Conservation (phyloP, 768 basidiomycete species). For the Leucocoprinus birnbaumii region DNA sequence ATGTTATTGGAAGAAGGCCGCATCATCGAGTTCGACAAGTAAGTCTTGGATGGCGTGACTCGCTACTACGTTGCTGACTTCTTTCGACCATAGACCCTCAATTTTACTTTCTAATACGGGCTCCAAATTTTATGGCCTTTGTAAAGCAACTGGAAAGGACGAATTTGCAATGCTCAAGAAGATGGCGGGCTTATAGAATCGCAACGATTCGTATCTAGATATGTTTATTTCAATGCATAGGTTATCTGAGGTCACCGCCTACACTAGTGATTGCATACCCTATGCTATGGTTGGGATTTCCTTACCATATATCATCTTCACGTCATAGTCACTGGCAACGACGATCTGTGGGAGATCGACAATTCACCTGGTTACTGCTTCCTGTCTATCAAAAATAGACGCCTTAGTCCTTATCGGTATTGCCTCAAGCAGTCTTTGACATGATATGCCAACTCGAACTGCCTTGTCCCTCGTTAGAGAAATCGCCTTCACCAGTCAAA, state of each 20-base stretch:
- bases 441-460: too few relatives aligned
- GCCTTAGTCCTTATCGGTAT: not conserved
- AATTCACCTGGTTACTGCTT: not conserved
- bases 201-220: conserved; percentile 1
- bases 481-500: too few relatives aligned
- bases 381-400: not conserved
- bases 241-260: not conserved
- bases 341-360: conserved; percentile 3
- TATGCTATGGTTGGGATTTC: not conserved
- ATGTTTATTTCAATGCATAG: not conserved
- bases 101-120: conserved; percentile 49
- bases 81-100: conserved; percentile 36
- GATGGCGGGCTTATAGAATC: conserved; percentile 48
- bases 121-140: conserved; percentile 66
- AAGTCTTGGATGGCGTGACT: not conserved
- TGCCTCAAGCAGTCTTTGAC: too few relatives aligned
- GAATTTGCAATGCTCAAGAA: conserved; percentile 69
- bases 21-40: conserved; percentile 74
- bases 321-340: conserved; percentile 9
- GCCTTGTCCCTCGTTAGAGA: too few relatives aligned
- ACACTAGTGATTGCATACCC: not conserved
- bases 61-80: not conserved
- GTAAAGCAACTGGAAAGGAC: conserved; percentile 69
- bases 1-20: conserved; percentile 77
- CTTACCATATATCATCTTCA: not conserved